Evolutionary conservation across 140 eudicot genomes (phyloP).

Genomic region (Ambrosia hybrid): DNA sequence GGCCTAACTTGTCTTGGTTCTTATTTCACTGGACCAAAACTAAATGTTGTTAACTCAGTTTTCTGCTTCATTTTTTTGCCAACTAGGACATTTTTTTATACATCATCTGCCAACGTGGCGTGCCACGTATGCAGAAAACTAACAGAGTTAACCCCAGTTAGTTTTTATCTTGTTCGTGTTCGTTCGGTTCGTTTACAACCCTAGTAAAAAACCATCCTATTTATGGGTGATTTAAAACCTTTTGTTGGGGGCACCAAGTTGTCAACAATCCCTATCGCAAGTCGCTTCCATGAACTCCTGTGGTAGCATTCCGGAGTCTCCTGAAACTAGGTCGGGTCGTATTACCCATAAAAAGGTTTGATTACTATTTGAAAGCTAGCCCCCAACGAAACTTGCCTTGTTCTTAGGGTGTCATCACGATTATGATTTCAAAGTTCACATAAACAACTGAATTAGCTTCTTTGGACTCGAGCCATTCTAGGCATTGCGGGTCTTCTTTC

Average conservation of each 20-base stretch:
- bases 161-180: no score
- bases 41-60: no score
- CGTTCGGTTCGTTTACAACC: no score
- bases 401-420: no score
- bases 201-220: constrained; percentile 34
- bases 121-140: no score
- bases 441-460: neutral
- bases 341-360: neutral
- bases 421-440: neutral
- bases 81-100: no score
- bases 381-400: neutral
- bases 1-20: no score
- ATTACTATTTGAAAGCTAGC: neutral
- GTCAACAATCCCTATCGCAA: constrained; percentile 11
- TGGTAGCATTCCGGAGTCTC: constrained; percentile 13
- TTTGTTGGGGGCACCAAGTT: constrained; percentile 3
- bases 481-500: neutral
- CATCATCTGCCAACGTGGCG: no score
- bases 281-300: constrained; percentile 22
- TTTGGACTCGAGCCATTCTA: neutral
- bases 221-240: constrained; percentile 34
- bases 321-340: constrained; percentile 19
- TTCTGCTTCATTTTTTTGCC: no score
- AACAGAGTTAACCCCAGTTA: no score
- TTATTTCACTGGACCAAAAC: no score